Evolutionary conservation across 2,329 filamentous ascomycete species (phyloP).

Genomic region (Cordyceps cicadae): DNA sequence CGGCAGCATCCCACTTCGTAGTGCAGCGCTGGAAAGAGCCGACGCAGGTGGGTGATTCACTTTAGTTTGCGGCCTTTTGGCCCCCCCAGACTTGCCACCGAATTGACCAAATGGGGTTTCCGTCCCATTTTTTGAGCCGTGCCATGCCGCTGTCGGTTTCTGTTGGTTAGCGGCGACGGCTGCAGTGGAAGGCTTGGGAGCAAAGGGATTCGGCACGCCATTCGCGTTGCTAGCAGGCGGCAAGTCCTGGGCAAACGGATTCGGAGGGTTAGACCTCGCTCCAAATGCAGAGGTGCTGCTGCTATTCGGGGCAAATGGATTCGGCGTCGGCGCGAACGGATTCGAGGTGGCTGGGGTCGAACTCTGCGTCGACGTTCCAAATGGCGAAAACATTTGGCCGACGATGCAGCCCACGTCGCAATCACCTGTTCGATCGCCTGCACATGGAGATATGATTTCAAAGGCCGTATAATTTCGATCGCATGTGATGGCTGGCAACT

Average conservation of each 20-base stretch:
- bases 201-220: conserved; percentile 8
- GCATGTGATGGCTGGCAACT: conserved; percentile 5
- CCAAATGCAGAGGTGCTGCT: conserved; percentile 18
- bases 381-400: conserved; percentile 31
- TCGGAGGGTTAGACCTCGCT: conserved; percentile 15
- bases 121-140: not conserved
- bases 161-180: not conserved
- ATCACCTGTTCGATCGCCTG: conserved; percentile 26
- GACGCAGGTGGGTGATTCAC: conserved; percentile 13
- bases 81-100: not conserved
- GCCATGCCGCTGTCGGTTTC: not conserved
- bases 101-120: not conserved
- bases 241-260: conserved; percentile 20
- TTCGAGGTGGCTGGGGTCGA: conserved; percentile 26
- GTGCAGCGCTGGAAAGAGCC: conserved; percentile 2
- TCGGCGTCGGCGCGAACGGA: conserved; percentile 26
- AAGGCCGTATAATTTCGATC: not conserved
- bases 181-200: not conserved
- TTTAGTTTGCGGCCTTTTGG: conserved; percentile 16
- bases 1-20: not conserved
- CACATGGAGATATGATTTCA: conserved; percentile 23
- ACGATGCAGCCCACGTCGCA: conserved; percentile 34
- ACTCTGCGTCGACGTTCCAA: conserved; percentile 28
- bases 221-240: conserved; percentile 18
- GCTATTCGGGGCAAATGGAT: conserved; percentile 26